Base-by-base conservation (phyloP, 192 early-diverging fungal genomes). In the Jimgerdemannia flammicorona region DNA sequence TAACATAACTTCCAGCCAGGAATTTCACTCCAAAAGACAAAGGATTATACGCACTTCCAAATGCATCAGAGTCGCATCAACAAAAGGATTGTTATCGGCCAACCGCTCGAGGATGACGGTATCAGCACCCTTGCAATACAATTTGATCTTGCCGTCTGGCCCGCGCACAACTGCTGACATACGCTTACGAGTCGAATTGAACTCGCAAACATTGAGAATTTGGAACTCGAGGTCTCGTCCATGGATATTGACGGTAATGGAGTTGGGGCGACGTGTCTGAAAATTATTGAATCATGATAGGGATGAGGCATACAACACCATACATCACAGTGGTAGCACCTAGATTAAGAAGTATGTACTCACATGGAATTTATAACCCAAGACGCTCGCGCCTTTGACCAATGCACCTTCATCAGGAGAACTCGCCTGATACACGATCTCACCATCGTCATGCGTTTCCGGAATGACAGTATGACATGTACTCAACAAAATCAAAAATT, bases 381-480 rank as follows among this genome's bases (percentile, higher is more conserved):
- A 69, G 7, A 75, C 19, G 29, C 86, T 76, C 3, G 94, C 94
- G 11, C 94, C 94, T 77, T 92, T 90, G 40, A 95, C 95, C 65
- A 99, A 84, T 3, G 98, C 98, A 44, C 92, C 96, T 82, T 99
- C 98, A 80, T 99, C 98, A 0, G 98, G 98, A 4, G 97, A 98
- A 1, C 94, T 93, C 4, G 98, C 96, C 83, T 99, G 96, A 87
- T 97, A 99, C 9, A 90, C 78, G 65, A 98, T 92, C 64, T 90
- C 90, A 44, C 84, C 87, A 41, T 88, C 87, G 18, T 84, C 78
- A 64, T 80, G 73, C 49, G 6, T 59, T 81, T 98, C 97, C 9
- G 98, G 97, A 79, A 99, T 99, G 19, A 99, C 98, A 3, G 98
- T 99, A 78, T 99, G 98, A 81, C 98, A 99, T 6, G 95, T 93